Evolutionary conservation across 345 rosid species (phyloP).

Genomic region (Bruguiera sexangula): DNA sequence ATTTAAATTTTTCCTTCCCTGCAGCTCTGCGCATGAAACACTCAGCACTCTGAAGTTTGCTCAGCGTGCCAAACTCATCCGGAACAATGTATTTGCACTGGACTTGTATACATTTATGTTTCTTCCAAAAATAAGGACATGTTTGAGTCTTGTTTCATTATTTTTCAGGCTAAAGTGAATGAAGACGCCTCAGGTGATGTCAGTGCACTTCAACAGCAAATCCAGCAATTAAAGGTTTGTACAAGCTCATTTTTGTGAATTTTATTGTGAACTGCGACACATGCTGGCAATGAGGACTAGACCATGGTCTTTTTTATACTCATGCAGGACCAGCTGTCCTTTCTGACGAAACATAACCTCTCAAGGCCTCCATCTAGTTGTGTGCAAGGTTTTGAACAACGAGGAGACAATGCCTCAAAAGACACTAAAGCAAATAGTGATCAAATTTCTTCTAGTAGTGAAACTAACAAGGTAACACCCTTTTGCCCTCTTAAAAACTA

Average conservation of each 20-base stretch:
- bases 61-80: constrained; percentile 95
- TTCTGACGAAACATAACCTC: constrained; percentile 49
- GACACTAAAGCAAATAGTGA: constrained; percentile 30
- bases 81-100: constrained; percentile 61
- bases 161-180: constrained; percentile 76
- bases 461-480: constrained; percentile 43
- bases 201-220: constrained; percentile 71
- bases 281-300: constrained; percentile 17
- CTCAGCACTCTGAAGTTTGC: constrained; percentile 93
- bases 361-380: constrained; percentile 34
- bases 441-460: constrained; percentile 24
- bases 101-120: constrained; percentile 8
- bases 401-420: constrained; percentile 26
- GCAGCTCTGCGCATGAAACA: constrained; percentile 87
- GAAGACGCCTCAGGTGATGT: constrained; percentile 96
- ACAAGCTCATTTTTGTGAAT: constrained; percentile 4
- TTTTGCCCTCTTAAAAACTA: constrained; percentile 12
- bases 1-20: constrained; percentile 13
- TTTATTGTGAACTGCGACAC: not conserved
- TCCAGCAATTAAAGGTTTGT: constrained; percentile 80
- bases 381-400: constrained; percentile 37
- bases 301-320: constrained; percentile 6
- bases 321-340: constrained; percentile 69
- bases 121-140: constrained; percentile 8
- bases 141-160: constrained; percentile 21